Base-by-base conservation (phyloP, 2,329 filamentous ascomycete genomes). In the Hymenoscyphus fructigenus region DNA sequence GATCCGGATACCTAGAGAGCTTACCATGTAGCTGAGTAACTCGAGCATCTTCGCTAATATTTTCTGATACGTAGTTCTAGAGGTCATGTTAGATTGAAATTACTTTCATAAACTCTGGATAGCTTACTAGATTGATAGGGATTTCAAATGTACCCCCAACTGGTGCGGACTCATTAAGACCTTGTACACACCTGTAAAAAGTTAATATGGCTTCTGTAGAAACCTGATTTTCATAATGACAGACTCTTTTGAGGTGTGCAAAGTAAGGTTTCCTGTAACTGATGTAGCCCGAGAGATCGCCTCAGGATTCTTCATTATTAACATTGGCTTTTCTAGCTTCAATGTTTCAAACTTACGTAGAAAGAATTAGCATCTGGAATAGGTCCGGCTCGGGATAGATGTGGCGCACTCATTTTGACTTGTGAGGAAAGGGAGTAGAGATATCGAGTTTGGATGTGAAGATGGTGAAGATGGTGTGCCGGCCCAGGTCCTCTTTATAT, bases 1-100 rank as follows among this genome's bases (percentile, higher is more conserved):
- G 32, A 38, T 20, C 29, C 47, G 26, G 6, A 60, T 57, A 60
- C n/a, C 26, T 23, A 17, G 36, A 38, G 41, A 60, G 26, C 58
- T 60, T n/a, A 60, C 36, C 10, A 38, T n/a, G 7, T 47, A 60
- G 58, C 23, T 60, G 5, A 29, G 58, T 60, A 60, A 60, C 58
- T 60, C 20, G 20, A 60, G 58, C 36, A 47, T 60, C 58, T 28
- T 60, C 36, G 6, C 34, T 7, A 44, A 60, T 44, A 44, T 60
- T 15, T 17, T 17, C 58, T 59, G 9, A 26, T 59, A 47, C 26
- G 7, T n/a, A 59, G 34, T 47, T 41, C 34, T 59, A 59, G 23
- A 47, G 34, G 38, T 59, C 28, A 47, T 59, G 23, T 59, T 47
- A 59, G 57, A 47, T 38, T 59, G 7, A 7, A 47, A 47, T 23